Evolutionary conservation across 2,329 filamentous ascomycete species (phyloP), one percentile per base, ranked within the genome.

Genomic region (Cercospora sp.): DNA sequence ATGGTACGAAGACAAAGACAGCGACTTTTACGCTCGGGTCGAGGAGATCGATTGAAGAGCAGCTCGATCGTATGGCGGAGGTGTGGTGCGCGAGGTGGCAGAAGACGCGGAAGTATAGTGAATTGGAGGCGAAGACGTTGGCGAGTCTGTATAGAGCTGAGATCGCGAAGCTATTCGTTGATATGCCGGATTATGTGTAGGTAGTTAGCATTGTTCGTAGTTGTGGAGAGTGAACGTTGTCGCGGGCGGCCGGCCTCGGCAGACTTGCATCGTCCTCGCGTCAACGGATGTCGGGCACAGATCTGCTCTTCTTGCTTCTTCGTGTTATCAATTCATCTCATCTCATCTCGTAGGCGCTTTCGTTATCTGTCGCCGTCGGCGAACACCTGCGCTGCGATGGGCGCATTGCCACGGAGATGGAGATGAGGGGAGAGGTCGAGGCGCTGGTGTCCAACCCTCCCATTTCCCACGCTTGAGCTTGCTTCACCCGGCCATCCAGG

Each of bases 111-210:
- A 69, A 68, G 63, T 72, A 71, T 45, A 65, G 58, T 10, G 58
- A 64, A 28, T 51, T 18, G 28, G 69, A 71, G 58, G 67, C 69
- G 26, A 51, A 63, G 55, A 65, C 58, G 13, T 51, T 70, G 13
- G 70, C 70, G 53, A 60, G 66, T 28, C 26, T 67, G 65, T 69
- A 72, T 42, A 67, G 51, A 60, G 42, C 64, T 31, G 70, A 71
- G 57, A 65, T 71, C 10, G 67, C 48, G 23, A 67, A 60, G 42
- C 53, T 72, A 57, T 71, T 72, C 45, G 62, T 60, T 31, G 67
- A 66, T 39, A 72, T 72, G 70, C 70, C 70, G 12, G 69, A 66
- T 58, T 48, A 39, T 51, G 60, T 70, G 13, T 70, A 66, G 63
- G 39, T 30, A 28, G 48, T 28, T 53, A 23, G 63, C 55, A n/a